A percentile compares a stretch with the other conserved stretches of the same genome.
Conservation (phyloP, 495 filamentous ascomycete genomes). For the Glarea lozoyensis region DNA sequence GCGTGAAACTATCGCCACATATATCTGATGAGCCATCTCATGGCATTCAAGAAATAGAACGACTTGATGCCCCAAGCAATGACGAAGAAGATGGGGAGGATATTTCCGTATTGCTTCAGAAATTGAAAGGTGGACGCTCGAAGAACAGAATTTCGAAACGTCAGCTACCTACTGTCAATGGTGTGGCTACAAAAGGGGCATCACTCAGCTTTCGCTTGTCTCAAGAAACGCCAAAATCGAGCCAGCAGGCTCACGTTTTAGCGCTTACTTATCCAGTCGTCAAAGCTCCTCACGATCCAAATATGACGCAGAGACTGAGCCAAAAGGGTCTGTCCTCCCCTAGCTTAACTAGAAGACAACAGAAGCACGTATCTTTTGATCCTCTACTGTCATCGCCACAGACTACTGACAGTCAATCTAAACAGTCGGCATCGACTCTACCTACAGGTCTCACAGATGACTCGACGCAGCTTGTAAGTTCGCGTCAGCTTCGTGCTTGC, state of each 20-base stretch:
- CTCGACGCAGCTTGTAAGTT: too few species aligned
- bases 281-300: slow-evolving; percentile 64
- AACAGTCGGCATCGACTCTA: not conserved
- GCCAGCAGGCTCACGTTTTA: slow-evolving; percentile 4
- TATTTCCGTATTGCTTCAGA: too few species aligned
- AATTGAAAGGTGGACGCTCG: too few species aligned
- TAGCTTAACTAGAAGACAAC: slow-evolving; percentile 28
- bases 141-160: not conserved
- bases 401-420: not conserved
- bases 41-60: too few species aligned
- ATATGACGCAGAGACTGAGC: slow-evolving; percentile 57
- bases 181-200: not conserved
- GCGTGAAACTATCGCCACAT: too few species aligned
- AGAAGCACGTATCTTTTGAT: slow-evolving; percentile 33
- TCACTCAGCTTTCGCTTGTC: slow-evolving; percentile 3
- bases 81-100: too few species aligned
- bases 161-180: not conserved
- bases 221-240: slow-evolving; percentile 6
- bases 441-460: too few species aligned
- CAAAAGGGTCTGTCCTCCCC: slow-evolving; percentile 38
- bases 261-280: slow-evolving; percentile 65
- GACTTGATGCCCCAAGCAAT: too few species aligned
- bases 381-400: slow-evolving; percentile 1
- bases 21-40: too few species aligned
- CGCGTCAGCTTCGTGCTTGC: too few species aligned